Evolutionary conservation across 2,329 filamentous ascomycete species (phyloP).

Genomic region (Pezicula neosporulosa): DNA sequence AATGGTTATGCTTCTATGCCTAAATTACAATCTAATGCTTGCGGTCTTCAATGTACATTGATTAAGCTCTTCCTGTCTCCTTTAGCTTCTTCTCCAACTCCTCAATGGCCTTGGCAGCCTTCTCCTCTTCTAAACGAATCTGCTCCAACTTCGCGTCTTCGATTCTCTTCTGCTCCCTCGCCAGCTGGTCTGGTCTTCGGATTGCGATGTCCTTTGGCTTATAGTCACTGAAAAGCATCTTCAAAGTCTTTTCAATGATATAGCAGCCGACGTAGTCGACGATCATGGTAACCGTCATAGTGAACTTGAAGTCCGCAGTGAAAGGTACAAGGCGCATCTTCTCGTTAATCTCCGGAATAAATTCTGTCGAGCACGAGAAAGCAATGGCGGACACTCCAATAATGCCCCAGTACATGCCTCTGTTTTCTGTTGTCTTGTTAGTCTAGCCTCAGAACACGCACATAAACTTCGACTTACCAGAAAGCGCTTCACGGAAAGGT

Average conservation of each 20-base stretch:
- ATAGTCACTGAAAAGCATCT: slow-evolving; percentile 85
- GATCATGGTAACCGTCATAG: slow-evolving; percentile 80
- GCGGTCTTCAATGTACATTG: slow-evolving; percentile 2
- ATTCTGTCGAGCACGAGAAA: slow-evolving; percentile 92
- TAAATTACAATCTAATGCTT: not conserved
- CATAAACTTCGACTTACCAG: slow-evolving; percentile 36
- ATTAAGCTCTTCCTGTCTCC: slow-evolving; percentile 29
- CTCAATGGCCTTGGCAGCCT: slow-evolving; percentile 45
- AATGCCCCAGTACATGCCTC: slow-evolving; percentile 97
- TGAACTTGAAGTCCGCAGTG: slow-evolving; percentile 80
- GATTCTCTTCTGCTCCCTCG: slow-evolving; percentile 69
- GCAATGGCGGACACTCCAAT: slow-evolving; percentile 85
- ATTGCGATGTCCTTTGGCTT: slow-evolving; percentile 90
- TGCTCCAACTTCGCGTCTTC: slow-evolving; percentile 47
- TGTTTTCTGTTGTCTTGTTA: slow-evolving; percentile 50
- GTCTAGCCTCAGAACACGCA: not conserved
- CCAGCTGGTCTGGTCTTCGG: slow-evolving; percentile 80
- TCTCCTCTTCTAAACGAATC: slow-evolving; percentile 49
- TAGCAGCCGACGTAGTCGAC: slow-evolving; percentile 86
- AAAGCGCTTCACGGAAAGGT: slow-evolving; percentile 93
- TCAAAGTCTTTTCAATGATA: slow-evolving; percentile 81
- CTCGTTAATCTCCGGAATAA: slow-evolving; percentile 92
- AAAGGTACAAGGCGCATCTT: slow-evolving; percentile 92
- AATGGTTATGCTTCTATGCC: not conserved
- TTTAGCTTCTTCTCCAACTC: slow-evolving; percentile 57